A percentile compares a stretch with the other conserved stretches of the same genome.
Conservation (phyloP, 202 grass and related monocot species). For the Carex sylvatica region DNA sequence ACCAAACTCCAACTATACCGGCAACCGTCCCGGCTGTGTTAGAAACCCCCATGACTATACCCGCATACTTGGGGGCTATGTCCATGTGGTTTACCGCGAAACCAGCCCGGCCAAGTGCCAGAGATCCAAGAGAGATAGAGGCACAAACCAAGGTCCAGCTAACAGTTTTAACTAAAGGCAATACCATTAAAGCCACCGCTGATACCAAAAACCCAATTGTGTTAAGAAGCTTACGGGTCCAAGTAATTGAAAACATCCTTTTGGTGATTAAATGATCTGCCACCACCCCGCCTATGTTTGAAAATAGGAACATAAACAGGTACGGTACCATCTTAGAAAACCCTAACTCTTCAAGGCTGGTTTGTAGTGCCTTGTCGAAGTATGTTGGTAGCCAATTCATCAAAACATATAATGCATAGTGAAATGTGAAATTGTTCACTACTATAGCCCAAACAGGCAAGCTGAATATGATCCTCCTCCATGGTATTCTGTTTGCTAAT, state of each 20-base stretch:
- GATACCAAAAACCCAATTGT: conserved; percentile 75
- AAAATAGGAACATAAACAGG: conserved; percentile 96
- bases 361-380: conserved; percentile 69
- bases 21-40: conserved; percentile 91
- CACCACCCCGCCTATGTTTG: conserved; percentile 79
- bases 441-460: conserved; percentile 94
- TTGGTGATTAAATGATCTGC: conserved; percentile 89
- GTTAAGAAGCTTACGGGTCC: conserved; percentile 85
- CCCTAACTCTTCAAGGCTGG: conserved; percentile 93
- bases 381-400: conserved; percentile 99
- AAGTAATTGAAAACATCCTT: conserved; percentile 79
- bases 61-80: conserved; percentile 92
- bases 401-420: conserved; percentile 93
- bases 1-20: conserved; percentile 70
- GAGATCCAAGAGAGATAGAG: conserved; percentile 68
- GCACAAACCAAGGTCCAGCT: conserved; percentile 66
- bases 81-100: conserved; percentile 99
- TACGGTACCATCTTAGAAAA: conserved; percentile 96
- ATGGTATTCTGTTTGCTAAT: conserved; percentile 65
- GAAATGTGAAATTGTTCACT: conserved; percentile 97
- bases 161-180: conserved; percentile 66
- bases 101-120: conserved; percentile 84
- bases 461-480: conserved; percentile 79
- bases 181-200: conserved; percentile 78
- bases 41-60: conserved; percentile 93